phyloP scores from a whole-genome alignment of 768 basidiomycete species.

The Terana coerulea region DNA sequence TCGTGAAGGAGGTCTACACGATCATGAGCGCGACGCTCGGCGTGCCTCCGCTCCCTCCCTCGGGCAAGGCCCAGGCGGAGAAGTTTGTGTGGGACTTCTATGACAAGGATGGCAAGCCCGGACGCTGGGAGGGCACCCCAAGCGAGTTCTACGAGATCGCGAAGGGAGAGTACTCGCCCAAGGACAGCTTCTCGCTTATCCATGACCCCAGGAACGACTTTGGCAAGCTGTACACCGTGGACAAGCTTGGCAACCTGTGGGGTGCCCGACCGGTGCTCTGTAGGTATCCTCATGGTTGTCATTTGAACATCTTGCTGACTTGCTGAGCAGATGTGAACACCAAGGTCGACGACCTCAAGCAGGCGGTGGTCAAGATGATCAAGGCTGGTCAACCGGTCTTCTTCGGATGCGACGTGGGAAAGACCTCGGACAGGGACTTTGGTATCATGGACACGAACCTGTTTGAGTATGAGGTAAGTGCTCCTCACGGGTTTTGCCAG shows the following conservation, averaged over 20 bases:
- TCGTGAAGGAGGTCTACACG: slow-evolving; percentile 80
- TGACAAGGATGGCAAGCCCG: slow-evolving; percentile 70
- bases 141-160: slow-evolving; percentile 65
- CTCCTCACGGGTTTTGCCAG: neutral
- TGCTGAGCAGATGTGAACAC: slow-evolving; percentile 77
- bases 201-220: slow-evolving; percentile 90
- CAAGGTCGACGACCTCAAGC: slow-evolving; percentile 75
- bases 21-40: slow-evolving; percentile 86
- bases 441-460: slow-evolving; percentile 89
- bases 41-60: slow-evolving; percentile 54
- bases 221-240: slow-evolving; percentile 83
- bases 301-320: neutral
- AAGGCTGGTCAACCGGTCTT: slow-evolving; percentile 88
- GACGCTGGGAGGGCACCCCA: slow-evolving; percentile 78
- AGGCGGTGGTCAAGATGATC: slow-evolving; percentile 77
- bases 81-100: slow-evolving; percentile 88
- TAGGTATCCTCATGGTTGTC: slow-evolving; percentile 34
- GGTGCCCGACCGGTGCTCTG: slow-evolving; percentile 81
- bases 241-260: slow-evolving; percentile 91
- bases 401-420: slow-evolving; percentile 96
- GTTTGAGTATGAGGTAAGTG: slow-evolving; percentile 72
- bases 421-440: slow-evolving; percentile 62
- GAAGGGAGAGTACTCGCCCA: slow-evolving; percentile 38
- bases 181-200: slow-evolving; percentile 87
- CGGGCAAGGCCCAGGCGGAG: slow-evolving; percentile 44